These are phyloP conservation scores for Tetracladium marchalianum DNA, from an alignment of 495 filamentous ascomycete species.

Conservation along the genomic window DNA sequence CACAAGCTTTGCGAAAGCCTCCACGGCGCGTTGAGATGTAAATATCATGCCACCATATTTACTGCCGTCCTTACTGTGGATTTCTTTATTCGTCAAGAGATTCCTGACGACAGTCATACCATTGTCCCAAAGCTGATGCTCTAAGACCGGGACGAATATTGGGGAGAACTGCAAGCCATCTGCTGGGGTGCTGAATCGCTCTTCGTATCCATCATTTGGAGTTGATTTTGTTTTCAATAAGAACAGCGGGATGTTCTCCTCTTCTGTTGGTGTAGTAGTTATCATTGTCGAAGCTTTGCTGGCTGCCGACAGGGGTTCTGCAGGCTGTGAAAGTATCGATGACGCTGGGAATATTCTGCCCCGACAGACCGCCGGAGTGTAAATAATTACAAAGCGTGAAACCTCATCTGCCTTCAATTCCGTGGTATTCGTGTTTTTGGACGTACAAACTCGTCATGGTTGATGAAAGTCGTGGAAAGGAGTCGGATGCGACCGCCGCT, in stretches of 20 bases:
- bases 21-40: conserved; percentile 89
- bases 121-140: conserved; percentile 47
- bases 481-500: not conserved
- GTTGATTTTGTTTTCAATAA: conserved; percentile 81
- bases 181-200: conserved; percentile 47
- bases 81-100: conserved; percentile 25
- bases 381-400: conserved; percentile 7
- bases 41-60: conserved; percentile 80
- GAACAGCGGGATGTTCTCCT: conserved; percentile 46
- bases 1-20: conserved; percentile 68
- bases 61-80: conserved; percentile 9
- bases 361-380: not conserved
- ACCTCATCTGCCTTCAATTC: not conserved
- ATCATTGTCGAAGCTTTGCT: conserved; percentile 12
- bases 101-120: conserved; percentile 29
- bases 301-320: not conserved
- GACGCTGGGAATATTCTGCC: no score
- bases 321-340: not conserved
- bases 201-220: conserved; percentile 70
- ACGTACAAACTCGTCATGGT: conserved; percentile 11
- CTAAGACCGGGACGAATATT: conserved; percentile 73
- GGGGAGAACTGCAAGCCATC: conserved; percentile 38
- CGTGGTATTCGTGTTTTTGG: no score
- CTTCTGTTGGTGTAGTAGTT: not conserved
- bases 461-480: conserved; percentile 14